These are phyloP conservation scores for Penicillium hesseltinei DNA, from an alignment of 2,329 filamentous ascomycete genomes.

Conservation along the genomic window DNA sequence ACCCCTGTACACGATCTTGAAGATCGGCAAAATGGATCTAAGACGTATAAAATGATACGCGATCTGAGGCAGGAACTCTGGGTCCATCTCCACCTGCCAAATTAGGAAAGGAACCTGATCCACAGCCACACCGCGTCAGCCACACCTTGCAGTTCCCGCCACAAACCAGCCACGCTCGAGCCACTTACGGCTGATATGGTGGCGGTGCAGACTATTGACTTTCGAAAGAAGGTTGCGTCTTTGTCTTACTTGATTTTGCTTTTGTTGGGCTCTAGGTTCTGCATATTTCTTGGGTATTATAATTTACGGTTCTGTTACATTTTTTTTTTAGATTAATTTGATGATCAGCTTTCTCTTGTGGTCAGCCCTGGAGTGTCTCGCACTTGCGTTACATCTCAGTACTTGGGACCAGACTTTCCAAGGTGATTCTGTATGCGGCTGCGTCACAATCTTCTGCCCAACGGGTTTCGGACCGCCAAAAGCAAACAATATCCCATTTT, in stretches of 20 bases:
- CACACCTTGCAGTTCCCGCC: slow-evolving; percentile 22
- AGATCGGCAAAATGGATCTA: neutral
- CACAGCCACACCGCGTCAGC: slow-evolving; percentile 22
- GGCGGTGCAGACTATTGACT: slow-evolving; percentile 17
- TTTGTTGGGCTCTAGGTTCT: slow-evolving; percentile 9
- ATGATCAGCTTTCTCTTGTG: no score
- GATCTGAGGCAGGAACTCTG: neutral
- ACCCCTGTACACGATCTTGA: neutral
- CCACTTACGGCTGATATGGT: slow-evolving; percentile 16
- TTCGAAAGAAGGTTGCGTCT: slow-evolving; percentile 8
- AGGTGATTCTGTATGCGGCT: neutral
- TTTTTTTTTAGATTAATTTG: neutral
- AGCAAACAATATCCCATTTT: neutral
- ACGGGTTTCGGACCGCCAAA: neutral
- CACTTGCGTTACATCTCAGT: neutral
- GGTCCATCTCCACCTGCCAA: neutral
- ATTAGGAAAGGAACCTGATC: slow-evolving; percentile 11
- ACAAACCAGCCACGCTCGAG: slow-evolving; percentile 7
- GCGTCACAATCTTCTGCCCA: neutral
- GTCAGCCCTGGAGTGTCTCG: neutral
- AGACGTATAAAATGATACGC: neutral
- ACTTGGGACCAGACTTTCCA: neutral
- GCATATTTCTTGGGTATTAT: slow-evolving; percentile 1
- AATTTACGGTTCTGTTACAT: neutral
- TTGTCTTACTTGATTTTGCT: slow-evolving; percentile 2